Evolutionary conservation across 1,284 basidiomycete genomes (phyloP), one percentile per base, ranked within the genome.

Genomic region (Malassezia arunalokei): DNA sequence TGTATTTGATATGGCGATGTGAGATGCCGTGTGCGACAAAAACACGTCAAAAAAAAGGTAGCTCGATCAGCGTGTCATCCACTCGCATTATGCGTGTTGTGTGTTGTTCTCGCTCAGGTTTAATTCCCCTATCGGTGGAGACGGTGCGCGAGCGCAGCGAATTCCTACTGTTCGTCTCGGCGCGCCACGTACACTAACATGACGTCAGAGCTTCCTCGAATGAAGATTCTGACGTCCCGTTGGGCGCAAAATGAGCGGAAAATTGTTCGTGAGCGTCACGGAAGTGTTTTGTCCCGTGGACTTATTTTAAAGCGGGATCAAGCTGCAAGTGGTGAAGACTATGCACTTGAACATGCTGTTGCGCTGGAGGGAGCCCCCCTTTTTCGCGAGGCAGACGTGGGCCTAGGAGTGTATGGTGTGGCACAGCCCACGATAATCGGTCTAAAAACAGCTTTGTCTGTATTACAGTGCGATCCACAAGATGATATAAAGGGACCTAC

Each of bases 361-460:
- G 37, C 88, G 86, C 57, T 99, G 3, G 76, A 77, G 70, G 94
- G 94, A 33, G 92, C 92, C 17, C 91, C 92, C 3, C 95, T 96
- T 76, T 96, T 98, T 71, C 80, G 94, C 56, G 83, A 86, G 39
- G 69, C 70, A 8, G 66, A 65, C 35, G 43, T 84, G 84, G 20
- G 60, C 8, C 62, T 72, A 35, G 70, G 68, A 20, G 73, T 73
- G 20, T 73, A 69, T 37, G 67, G 72, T 38, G 63, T 65, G 6
- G 94, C 94, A 1, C 94, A 98, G 72, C 94, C 94, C 11, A 88
- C 91, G 4, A 83, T 88, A 0, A 84, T 90, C 58, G 94, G 94
- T 15, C 78, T 99, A 12, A 81, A 88, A 54, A 90, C 89, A 0
- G 88, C 98, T 47, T 77, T 99, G 5, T 87, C 88, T 20, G 80